These are phyloP conservation scores for Rhazya stricta DNA, from an alignment of 257 asterid species.

Conservation along the genomic window DNA sequence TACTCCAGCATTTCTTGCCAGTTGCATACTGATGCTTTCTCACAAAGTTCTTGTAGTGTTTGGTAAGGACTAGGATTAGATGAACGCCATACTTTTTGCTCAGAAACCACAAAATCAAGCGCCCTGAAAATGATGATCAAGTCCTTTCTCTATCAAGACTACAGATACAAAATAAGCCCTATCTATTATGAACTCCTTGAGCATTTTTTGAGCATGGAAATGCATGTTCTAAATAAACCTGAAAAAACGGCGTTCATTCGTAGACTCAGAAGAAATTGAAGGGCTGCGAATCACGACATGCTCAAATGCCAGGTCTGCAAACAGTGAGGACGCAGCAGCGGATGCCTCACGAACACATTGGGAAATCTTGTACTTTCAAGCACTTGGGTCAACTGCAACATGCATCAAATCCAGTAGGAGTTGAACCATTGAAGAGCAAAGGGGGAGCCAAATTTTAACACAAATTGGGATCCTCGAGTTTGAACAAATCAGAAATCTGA, in stretches of 20 bases:
- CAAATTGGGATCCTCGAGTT: slow-evolving; percentile 42
- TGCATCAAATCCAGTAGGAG: slow-evolving; percentile 78
- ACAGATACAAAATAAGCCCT: too few species aligned
- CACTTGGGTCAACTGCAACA: slow-evolving; percentile 41
- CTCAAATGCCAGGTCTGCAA: slow-evolving; percentile 69
- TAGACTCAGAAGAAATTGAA: slow-evolving; percentile 59
- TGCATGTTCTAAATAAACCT: slow-evolving; percentile 25
- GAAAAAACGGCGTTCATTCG: slow-evolving; percentile 67
- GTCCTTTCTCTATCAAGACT: neutral
- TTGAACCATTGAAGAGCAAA: slow-evolving; percentile 71
- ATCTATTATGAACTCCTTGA: too few species aligned
- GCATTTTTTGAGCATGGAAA: neutral
- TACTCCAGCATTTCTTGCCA: slow-evolving; percentile 42
- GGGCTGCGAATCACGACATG: slow-evolving; percentile 48
- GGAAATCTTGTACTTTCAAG: slow-evolving; percentile 49
- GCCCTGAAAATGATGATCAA: slow-evolving; percentile 22
- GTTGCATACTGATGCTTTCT: slow-evolving; percentile 39
- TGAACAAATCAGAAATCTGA: slow-evolving; percentile 29
- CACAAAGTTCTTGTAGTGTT: slow-evolving; percentile 47
- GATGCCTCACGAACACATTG: slow-evolving; percentile 54
- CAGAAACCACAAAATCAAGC: slow-evolving; percentile 50
- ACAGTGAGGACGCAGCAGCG: slow-evolving; percentile 52
- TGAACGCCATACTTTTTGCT: slow-evolving; percentile 34
- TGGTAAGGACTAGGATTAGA: slow-evolving; percentile 38
- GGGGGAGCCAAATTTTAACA: slow-evolving; percentile 48